Conservation (phyloP, 805 yeast genomes). For the Ogataea methylovora region DNA sequence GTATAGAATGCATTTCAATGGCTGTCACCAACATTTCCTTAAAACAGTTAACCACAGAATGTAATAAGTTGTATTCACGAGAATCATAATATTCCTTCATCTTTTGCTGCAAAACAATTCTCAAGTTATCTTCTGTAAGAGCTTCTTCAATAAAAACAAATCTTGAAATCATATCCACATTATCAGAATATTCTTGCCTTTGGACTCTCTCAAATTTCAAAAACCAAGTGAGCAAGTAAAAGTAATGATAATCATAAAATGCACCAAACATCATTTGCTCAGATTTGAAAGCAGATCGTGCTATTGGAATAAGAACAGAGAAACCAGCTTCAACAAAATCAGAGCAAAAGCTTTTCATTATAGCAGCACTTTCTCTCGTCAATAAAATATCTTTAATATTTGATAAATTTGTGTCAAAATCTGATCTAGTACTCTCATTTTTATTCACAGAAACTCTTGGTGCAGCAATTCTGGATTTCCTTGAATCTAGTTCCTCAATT, state of each 20-base stretch:
- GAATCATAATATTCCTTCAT: slow-evolving; percentile 32
- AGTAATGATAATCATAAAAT: slow-evolving; percentile 33
- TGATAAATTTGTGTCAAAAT: slow-evolving; percentile 19
- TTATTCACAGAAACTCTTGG: slow-evolving; percentile 7
- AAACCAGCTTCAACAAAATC: slow-evolving; percentile 70
- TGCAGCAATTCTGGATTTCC: slow-evolving; percentile 52
- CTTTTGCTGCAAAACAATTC: slow-evolving; percentile 32
- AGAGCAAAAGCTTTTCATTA: slow-evolving; percentile 37
- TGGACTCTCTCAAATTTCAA: slow-evolving; percentile 51
- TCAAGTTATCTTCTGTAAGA: slow-evolving; percentile 53
- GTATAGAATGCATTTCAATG: slow-evolving; percentile 24
- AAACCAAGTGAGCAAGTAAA: slow-evolving; percentile 68
- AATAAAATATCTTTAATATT: slow-evolving; percentile 23
- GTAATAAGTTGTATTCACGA: slow-evolving; percentile 53
- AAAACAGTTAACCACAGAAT: slow-evolving; percentile 63
- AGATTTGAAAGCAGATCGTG: slow-evolving; percentile 30
- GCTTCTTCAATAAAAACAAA: slow-evolving; percentile 29
- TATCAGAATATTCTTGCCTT: slow-evolving; percentile 12
- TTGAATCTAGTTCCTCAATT: slow-evolving; percentile 55
- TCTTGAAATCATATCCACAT: slow-evolving; percentile 22
- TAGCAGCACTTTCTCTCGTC: slow-evolving; percentile 21
- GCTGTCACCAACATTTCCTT: slow-evolving; percentile 48
- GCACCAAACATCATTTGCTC: slow-evolving; percentile 5
- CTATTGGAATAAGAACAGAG: slow-evolving; percentile 53
- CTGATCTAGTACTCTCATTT: slow-evolving; percentile 19